phyloP scores from a whole-genome alignment of 306 rosid species.

The Senna tora region DNA sequence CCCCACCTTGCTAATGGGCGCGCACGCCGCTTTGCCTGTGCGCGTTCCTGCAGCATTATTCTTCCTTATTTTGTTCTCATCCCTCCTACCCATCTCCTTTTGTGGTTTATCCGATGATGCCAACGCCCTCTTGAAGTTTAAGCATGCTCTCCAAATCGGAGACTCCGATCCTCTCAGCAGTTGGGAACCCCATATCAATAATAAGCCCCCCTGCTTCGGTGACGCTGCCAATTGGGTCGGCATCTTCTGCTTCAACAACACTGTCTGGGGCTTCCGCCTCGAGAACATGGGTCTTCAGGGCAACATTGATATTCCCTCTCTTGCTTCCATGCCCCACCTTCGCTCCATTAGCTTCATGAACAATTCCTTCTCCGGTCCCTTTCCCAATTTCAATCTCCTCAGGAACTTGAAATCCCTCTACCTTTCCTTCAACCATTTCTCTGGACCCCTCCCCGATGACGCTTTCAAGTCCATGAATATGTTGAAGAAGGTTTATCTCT shows the following conservation, averaged over 20 bases:
- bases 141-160: constrained; percentile 44
- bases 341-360: constrained; percentile 72
- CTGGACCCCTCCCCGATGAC: constrained; percentile 69
- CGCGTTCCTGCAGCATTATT: constrained; percentile 69
- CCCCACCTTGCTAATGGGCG: constrained; percentile 62
- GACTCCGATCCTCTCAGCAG: constrained; percentile 37
- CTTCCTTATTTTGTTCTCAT: constrained; percentile 33
- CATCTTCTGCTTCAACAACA: constrained; percentile 51
- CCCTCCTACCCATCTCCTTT: neutral
- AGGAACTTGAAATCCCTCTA: constrained; percentile 54
- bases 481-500: constrained; percentile 57
- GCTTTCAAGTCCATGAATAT: constrained; percentile 55
- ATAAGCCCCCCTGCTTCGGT: constrained; percentile 57
- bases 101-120: constrained; percentile 14
- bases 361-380: constrained; percentile 71
- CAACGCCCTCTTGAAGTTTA: constrained; percentile 63
- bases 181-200: constrained; percentile 58
- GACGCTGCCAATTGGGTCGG: constrained; percentile 65
- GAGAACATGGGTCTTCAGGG: constrained; percentile 75
- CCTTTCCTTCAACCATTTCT: constrained; percentile 72
- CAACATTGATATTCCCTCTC: constrained; percentile 46
- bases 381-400: constrained; percentile 56
- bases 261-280: constrained; percentile 68
- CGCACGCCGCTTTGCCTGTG: constrained; percentile 69
- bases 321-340: constrained; percentile 46